phyloP scores from a whole-genome alignment of 495 filamentous ascomycete genomes.

The Thozetella sp. region DNA sequence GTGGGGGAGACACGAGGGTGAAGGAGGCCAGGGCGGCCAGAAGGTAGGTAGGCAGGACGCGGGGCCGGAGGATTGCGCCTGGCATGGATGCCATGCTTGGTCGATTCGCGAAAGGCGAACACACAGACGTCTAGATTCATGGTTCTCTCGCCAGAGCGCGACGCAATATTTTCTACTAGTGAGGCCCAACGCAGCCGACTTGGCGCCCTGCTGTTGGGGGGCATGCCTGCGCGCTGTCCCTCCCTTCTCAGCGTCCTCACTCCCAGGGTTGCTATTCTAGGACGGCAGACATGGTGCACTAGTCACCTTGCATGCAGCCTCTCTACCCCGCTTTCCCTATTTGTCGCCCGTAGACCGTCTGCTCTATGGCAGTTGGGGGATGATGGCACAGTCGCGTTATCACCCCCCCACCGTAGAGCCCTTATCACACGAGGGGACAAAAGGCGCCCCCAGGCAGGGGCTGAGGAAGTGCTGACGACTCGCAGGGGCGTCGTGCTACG shows the following conservation, averaged over 20 bases:
- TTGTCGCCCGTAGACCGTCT: background rate
- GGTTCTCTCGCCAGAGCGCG: background rate
- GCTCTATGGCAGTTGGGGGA: background rate
- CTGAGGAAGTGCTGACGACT: too few relatives aligned
- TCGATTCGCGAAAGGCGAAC: background rate
- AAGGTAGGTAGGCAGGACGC: background rate
- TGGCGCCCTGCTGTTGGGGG: too few relatives aligned
- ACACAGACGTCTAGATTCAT: background rate
- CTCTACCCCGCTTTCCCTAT: background rate
- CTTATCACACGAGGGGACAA: background rate
- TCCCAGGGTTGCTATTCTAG: conserved; percentile 1
- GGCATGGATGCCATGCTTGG: background rate
- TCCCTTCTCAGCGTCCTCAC: too few relatives aligned
- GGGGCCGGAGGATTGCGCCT: background rate
- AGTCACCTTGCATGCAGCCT: background rate
- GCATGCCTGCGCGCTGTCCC: too few relatives aligned
- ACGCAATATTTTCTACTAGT: background rate
- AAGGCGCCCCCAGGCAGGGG: background rate
- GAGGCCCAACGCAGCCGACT: background rate
- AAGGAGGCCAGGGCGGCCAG: background rate
- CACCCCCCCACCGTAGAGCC: background rate
- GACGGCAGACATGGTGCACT: background rate
- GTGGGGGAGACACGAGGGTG: background rate
- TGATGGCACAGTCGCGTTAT: background rate
- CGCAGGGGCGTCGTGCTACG: background rate